Conservation (phyloP, 1,139 yeast genomes). For the Geotrichum siamense region DNA sequence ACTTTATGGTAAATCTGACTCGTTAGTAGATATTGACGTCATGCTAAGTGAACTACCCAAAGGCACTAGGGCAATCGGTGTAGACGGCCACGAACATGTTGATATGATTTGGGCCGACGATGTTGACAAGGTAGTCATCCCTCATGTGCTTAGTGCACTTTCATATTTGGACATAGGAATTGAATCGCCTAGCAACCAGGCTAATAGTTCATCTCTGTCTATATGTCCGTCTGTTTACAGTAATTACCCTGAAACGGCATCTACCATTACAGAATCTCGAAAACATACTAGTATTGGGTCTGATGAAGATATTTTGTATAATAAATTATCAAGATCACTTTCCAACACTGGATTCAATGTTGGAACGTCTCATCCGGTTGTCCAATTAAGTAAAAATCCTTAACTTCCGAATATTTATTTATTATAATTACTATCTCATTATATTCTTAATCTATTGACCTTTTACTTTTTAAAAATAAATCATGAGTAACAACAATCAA, state of each 20-base stretch:
- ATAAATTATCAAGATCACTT: constrained; percentile 10
- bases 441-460: too few relatives aligned
- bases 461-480: too few relatives aligned
- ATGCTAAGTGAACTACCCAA: constrained; percentile 54
- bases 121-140: constrained; percentile 48
- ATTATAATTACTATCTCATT: too few relatives aligned
- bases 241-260: background rate
- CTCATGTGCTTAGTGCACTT: constrained; percentile 41
- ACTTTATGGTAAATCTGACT: constrained; percentile 73
- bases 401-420: too few relatives aligned
- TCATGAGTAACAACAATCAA: too few relatives aligned
- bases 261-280: background rate
- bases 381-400: constrained; percentile 8
- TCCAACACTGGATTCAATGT: constrained; percentile 13
- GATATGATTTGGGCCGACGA: constrained; percentile 85
- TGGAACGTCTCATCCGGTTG: constrained; percentile 16
- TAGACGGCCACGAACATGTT: constrained; percentile 67
- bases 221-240: background rate
- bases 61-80: constrained; percentile 40
- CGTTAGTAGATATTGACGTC: constrained; percentile 74
- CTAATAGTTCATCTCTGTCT: background rate
- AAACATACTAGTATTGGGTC: background rate
- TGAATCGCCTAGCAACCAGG: background rate
- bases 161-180: background rate
- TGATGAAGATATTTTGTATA: background rate